These are phyloP conservation scores for Silene noctiflora DNA, from an alignment of 179 eudicot species.

Conservation along the genomic window DNA sequence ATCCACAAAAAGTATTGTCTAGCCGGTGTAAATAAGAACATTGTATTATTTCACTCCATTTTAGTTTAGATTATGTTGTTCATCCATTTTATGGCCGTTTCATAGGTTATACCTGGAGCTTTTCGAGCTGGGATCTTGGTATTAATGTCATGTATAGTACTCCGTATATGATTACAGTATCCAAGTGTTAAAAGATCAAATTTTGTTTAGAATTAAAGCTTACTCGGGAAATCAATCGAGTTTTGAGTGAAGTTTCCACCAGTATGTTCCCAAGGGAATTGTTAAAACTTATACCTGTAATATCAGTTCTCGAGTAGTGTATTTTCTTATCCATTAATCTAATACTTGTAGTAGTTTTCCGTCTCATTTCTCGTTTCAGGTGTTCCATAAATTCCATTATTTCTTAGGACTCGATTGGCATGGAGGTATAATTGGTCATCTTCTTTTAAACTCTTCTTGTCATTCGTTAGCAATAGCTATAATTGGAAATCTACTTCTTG, in stretches of 20 bases:
- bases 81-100: neutral
- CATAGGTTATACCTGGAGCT: neutral
- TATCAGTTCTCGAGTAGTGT: no score
- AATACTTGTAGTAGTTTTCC: no score
- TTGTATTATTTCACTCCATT: neutral
- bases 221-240: neutral
- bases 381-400: no score
- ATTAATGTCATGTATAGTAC: conserved; percentile 1
- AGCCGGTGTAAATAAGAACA: neutral
- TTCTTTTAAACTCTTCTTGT: no score
- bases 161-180: neutral
- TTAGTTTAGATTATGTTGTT: neutral
- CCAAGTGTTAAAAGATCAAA: conserved; percentile 8
- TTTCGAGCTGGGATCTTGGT: neutral
- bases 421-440: no score
- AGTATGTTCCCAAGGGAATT: no score
- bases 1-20: neutral
- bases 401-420: no score
- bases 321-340: no score
- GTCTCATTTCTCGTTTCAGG: no score
- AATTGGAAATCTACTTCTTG: no score
- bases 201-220: conserved; percentile 4
- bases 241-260: neutral
- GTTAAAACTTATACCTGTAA: no score
- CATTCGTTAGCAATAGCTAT: no score